Conservation (phyloP, 2,329 filamentous ascomycete genomes). For the Epicoccum sorghinum region DNA sequence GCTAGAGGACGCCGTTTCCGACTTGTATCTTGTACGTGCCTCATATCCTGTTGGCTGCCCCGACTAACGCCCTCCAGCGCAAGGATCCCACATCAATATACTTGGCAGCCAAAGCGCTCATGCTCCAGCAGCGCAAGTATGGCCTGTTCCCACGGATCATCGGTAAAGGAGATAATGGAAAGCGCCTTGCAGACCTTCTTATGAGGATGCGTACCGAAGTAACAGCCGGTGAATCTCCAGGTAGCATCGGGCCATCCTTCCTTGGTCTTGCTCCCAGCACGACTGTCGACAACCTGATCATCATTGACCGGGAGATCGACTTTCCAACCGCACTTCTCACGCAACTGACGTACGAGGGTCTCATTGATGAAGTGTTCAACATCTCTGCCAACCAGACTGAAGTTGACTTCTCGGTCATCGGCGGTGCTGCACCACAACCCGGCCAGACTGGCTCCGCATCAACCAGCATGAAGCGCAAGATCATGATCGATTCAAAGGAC, state of each 20-base stretch:
- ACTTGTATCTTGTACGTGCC: constrained; percentile 74
- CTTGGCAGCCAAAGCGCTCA: constrained; percentile 85
- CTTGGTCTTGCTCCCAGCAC: constrained; percentile 82
- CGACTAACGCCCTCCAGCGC: constrained; percentile 54
- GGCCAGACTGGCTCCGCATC: constrained; percentile 55
- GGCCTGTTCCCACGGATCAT: constrained; percentile 94
- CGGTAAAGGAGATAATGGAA: constrained; percentile 94
- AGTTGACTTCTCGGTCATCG: constrained; percentile 87
- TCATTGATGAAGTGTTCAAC: constrained; percentile 91
- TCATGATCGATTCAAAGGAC: constrained; percentile 87
- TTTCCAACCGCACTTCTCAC: constrained; percentile 91
- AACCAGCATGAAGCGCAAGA: constrained; percentile 77
- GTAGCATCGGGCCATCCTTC: constrained; percentile 59
- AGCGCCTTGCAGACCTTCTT: constrained; percentile 83
- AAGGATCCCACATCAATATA: constrained; percentile 93
- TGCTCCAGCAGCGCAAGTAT: constrained; percentile 90
- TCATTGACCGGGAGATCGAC: constrained; percentile 94
- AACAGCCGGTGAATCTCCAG: constrained; percentile 74
- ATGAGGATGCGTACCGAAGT: constrained; percentile 91
- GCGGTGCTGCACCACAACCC: constrained; percentile 67
- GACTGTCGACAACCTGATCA: constrained; percentile 86
- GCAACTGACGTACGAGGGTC: constrained; percentile 93
- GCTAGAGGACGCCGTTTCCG: constrained; percentile 82
- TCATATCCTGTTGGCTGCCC: background rate
- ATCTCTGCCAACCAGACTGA: constrained; percentile 94